phyloP scores from a whole-genome alignment of 352 stramenopile species.

The Phytophthora ramorum region DNA sequence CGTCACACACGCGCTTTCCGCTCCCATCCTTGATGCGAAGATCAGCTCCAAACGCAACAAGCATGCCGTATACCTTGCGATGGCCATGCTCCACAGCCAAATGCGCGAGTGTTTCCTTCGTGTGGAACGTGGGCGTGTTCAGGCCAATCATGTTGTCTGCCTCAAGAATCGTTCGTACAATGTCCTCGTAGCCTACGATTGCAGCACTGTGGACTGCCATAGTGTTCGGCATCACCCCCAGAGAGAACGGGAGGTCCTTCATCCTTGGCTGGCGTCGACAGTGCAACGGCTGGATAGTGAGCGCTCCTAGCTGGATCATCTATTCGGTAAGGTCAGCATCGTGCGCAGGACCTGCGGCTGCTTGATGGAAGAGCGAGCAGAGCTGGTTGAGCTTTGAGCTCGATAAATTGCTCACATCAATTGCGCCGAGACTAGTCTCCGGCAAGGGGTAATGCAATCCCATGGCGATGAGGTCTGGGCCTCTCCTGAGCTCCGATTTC shows the following conservation, averaged over 20 bases:
- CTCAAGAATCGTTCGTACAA: constrained; percentile 39
- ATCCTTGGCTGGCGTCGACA: constrained; percentile 8
- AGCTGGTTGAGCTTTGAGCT: background rate
- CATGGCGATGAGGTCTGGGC: constrained; percentile 21
- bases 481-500: constrained; percentile 19
- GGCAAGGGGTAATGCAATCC: background rate
- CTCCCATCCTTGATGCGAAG: constrained; percentile 14
- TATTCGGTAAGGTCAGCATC: constrained; percentile 43
- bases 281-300: constrained; percentile 23
- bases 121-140: constrained; percentile 30
- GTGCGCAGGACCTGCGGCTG: constrained; percentile 31
- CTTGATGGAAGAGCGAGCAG: constrained; percentile 36
- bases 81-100: constrained; percentile 28
- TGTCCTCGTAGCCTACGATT: constrained; percentile 21
- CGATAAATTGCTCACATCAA: constrained; percentile 5
- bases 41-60: constrained; percentile 27
- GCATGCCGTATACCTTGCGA: constrained; percentile 14
- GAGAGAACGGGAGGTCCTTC: constrained; percentile 1
- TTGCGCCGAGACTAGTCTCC: background rate
- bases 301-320: constrained; percentile 34
- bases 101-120: constrained; percentile 31
- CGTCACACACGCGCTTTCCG: constrained; percentile 13
- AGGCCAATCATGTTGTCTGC: constrained; percentile 29
- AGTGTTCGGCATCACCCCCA: constrained; percentile 1
- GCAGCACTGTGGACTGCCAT: constrained; percentile 33